phyloP scores from a whole-genome alignment of 176 grass and related monocot species.

The Eremochloa ophiuroides region DNA sequence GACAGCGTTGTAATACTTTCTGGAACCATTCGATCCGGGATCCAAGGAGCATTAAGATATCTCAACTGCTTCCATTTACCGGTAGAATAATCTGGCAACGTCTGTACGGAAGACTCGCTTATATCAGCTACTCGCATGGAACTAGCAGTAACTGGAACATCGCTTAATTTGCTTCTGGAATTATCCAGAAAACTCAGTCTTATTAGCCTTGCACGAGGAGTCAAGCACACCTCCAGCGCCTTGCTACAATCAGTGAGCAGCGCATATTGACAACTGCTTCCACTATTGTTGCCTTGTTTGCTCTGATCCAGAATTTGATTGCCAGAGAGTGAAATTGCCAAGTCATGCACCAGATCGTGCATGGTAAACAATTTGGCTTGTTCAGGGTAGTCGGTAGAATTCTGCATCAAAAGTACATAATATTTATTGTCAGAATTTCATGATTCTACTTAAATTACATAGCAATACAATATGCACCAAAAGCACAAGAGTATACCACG shows the following conservation, averaged over 20 bases:
- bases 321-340: not conserved
- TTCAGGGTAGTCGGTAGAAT: accelerated
- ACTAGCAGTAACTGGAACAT: not conserved
- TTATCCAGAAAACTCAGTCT: not conserved
- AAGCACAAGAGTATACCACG: no score
- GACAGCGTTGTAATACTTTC: not conserved
- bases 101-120: not conserved
- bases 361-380: not conserved
- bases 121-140: slow-evolving; percentile 4
- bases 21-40: not conserved
- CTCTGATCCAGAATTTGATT: no score
- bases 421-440: not conserved
- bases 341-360: slow-evolving; percentile 39
- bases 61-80: not conserved
- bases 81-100: not conserved
- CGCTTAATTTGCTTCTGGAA: not conserved
- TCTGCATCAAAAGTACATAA: not conserved
- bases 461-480: no score
- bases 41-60: slow-evolving; percentile 3
- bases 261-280: not conserved
- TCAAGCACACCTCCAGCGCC: not conserved
- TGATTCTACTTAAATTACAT: not conserved
- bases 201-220: not conserved
- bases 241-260: not conserved
- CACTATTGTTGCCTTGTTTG: not conserved